Evolutionary conservation across 139 green algal genomes (phyloP), one percentile per base, ranked within the genome.

Genomic region (Chlamydomonas asymmetrica): DNA sequence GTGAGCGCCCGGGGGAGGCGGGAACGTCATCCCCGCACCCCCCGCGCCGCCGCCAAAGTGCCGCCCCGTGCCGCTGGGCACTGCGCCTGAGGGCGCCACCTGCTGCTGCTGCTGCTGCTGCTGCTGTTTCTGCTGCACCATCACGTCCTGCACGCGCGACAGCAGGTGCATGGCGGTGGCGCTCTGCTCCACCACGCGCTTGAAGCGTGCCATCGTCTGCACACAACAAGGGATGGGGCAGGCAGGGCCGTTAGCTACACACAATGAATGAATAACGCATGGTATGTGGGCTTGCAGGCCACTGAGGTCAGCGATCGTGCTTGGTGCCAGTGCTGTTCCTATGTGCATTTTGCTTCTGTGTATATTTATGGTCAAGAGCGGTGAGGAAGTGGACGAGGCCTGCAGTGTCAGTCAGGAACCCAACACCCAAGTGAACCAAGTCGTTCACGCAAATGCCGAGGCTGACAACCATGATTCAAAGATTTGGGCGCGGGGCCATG

Each of bases 151-250:
- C 31, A 86, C 81, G 4, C 81, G 48, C 31, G 57, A 61, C 41
- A 86, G 81, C 66, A 86, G 72, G 25, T 80, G 52, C 75, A 86
- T 82, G 37, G 81, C 81, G 71, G 83, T 81, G 45, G 54, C 65
- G 34, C n/a, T 64, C 71, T 86, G 81, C 27, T 86, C 45, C 64
- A 80, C 75, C 56, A 86, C 72, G 16, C 81, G 81, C 43, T 80
- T 80, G 71, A 86, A 86, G 31, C 81, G 75, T 23, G 75, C 56
- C 75, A 86, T 71, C 20, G 75, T 73, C 73, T 84, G 79, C 10
- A 45, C 56, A 1, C 50, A n/a, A n/a, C 23, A 8, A 5, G 34
- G 16, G 1, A 31, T 1, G 34, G 59, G 32, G 59, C 18, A 8
- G 34, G 13, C 1, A 22, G 5, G 32, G 4, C 3, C 5, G 57